Evolutionary conservation across 2,329 filamentous ascomycete species (phyloP).

Genomic region (Juglanconis oblonga): DNA sequence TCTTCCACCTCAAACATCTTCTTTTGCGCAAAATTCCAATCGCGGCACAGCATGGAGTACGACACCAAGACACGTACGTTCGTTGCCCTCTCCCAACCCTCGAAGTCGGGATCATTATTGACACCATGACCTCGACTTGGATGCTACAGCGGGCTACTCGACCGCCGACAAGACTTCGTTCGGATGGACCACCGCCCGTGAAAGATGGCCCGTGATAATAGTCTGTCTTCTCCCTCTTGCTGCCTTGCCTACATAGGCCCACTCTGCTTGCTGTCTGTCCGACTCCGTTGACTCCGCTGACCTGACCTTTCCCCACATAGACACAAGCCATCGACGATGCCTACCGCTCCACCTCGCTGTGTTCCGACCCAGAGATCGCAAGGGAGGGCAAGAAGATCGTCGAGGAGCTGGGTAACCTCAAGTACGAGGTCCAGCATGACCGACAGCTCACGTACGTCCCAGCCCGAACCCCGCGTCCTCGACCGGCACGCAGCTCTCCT

Average conservation of each 20-base stretch:
- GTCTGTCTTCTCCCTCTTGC: conserved; percentile 44
- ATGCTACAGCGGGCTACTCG: conserved; percentile 65
- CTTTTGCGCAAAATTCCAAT: background rate
- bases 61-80: conserved; percentile 70
- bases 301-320: conserved; percentile 38
- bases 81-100: background rate
- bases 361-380: conserved; percentile 60
- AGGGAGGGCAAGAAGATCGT: conserved; percentile 86
- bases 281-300: background rate
- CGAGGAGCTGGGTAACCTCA: conserved; percentile 73
- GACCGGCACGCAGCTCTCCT: background rate
- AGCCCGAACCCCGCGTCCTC: background rate
- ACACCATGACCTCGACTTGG: conserved; percentile 1
- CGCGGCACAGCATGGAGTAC: conserved; percentile 60
- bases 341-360: conserved; percentile 67
- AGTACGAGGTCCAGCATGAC: conserved; percentile 94
- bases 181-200: conserved; percentile 77
- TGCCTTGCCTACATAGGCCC: background rate
- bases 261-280: background rate
- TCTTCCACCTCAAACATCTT: background rate
- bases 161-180: conserved; percentile 86
- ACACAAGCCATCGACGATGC: conserved; percentile 92
- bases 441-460: conserved; percentile 67
- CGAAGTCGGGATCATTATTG: conserved; percentile 1
- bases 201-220: conserved; percentile 91